These are phyloP conservation scores for Sporopachydermia lactativora DNA, from an alignment of 805 yeast species.

Conservation along the genomic window DNA sequence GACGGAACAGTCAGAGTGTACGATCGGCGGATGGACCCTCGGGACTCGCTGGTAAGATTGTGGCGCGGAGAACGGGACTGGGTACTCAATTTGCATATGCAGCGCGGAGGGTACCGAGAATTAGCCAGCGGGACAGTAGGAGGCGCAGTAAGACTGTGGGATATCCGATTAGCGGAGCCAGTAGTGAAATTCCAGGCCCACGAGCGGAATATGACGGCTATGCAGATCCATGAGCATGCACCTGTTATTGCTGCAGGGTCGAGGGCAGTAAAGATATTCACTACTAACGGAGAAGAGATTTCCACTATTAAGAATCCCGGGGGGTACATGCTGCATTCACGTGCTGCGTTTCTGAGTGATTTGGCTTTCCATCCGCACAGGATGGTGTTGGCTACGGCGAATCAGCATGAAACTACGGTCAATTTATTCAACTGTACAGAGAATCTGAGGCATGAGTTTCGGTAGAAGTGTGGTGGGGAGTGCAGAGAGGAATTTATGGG, in stretches of 20 bases:
- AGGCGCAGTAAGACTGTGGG: slow-evolving; percentile 84
- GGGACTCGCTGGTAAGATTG: slow-evolving; percentile 72
- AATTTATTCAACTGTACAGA: slow-evolving; percentile 44
- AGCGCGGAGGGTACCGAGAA: slow-evolving; percentile 91
- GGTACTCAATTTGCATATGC: slow-evolving; percentile 79
- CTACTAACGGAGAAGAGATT: slow-evolving; percentile 68
- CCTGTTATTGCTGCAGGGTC: slow-evolving; percentile 87
- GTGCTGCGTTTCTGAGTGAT: slow-evolving; percentile 40
- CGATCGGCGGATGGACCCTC: slow-evolving; percentile 73
- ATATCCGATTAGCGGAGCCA: slow-evolving; percentile 62
- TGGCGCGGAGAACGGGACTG: slow-evolving; percentile 53
- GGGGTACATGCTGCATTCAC: slow-evolving; percentile 19
- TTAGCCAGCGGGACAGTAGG: slow-evolving; percentile 71
- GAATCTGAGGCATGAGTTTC: slow-evolving; percentile 7
- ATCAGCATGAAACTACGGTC: slow-evolving; percentile 62
- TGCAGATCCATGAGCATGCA: slow-evolving; percentile 91
- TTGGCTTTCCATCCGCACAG: slow-evolving; percentile 84
- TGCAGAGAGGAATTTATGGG: too few species aligned
- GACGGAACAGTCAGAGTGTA: slow-evolving; percentile 84
- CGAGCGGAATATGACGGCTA: slow-evolving; percentile 40
- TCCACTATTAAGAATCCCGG: slow-evolving; percentile 39
- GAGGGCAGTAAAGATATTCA: slow-evolving; percentile 65
- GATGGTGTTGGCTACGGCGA: slow-evolving; percentile 82
- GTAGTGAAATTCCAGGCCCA: slow-evolving; percentile 51
- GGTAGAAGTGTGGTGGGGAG: slow-evolving; percentile 2